These are phyloP conservation scores for Chaetomiaceae sp. DNA, from an alignment of 2,329 filamentous ascomycete species.

Conservation along the genomic window DNA sequence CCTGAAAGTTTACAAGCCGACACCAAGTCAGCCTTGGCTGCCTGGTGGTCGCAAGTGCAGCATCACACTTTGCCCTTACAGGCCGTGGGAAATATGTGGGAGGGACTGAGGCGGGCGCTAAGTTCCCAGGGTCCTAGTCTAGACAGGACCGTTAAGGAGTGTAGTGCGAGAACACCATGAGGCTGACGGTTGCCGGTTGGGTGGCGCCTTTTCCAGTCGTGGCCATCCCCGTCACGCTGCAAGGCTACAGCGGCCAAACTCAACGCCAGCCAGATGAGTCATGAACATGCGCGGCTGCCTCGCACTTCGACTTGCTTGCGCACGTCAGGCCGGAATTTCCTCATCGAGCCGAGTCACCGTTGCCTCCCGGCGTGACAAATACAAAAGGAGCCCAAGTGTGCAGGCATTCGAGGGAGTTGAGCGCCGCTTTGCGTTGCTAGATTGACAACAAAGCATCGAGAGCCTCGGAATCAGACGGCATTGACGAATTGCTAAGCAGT, in stretches of 20 bases:
- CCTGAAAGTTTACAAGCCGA: background rate
- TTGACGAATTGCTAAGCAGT: no score
- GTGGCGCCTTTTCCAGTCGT: background rate
- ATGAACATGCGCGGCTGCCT: conserved; percentile 11
- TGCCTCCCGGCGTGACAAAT: conserved; percentile 4
- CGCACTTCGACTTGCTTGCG: background rate
- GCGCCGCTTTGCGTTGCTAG: no score
- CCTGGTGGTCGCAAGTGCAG: conserved; percentile 2
- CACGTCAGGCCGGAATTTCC: conserved; percentile 4
- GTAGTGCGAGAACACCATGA: conserved; percentile 9
- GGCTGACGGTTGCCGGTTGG: no score
- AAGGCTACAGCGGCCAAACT: conserved; percentile 7
- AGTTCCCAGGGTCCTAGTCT: background rate
- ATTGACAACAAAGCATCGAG: no score
- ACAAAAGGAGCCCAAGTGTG: conserved; percentile 6
- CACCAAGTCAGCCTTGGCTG: conserved; percentile 1
- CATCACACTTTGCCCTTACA: background rate
- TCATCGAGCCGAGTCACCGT: conserved; percentile 14
- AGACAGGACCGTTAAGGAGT: background rate
- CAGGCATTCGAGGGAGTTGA: background rate
- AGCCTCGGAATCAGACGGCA: no score
- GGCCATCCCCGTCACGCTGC: background rate
- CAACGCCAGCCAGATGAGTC: conserved; percentile 10
- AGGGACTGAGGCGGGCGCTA: background rate
- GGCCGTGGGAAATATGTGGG: background rate